Conservation (phyloP, 1,284 basidiomycete genomes). For the Puccinia hordei region DNA sequence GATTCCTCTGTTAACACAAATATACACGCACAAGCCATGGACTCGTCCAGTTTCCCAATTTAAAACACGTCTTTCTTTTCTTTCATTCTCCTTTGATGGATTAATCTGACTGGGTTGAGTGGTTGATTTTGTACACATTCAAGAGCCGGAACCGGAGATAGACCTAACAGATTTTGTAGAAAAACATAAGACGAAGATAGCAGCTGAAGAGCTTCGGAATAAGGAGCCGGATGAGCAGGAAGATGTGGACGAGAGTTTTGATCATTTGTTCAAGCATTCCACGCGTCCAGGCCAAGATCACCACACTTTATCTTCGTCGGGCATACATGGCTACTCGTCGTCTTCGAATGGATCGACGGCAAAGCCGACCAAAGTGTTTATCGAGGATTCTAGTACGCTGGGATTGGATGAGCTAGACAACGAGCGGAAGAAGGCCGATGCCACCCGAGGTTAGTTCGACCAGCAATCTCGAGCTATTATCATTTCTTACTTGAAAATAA, state of each 20-base stretch:
- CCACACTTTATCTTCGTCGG: too few species aligned
- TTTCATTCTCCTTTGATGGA: constrained; percentile 12
- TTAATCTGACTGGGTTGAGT: background rate
- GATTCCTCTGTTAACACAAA: background rate
- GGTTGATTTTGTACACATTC: background rate
- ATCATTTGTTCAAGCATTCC: constrained; percentile 36
- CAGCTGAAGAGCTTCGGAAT: background rate
- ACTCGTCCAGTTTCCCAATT: background rate
- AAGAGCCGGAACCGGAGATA: constrained; percentile 46
- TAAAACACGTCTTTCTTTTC: background rate
- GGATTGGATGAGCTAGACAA: constrained; percentile 40
- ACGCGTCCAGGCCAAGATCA: background rate
- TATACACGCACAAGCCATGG: background rate
- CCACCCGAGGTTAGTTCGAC: constrained; percentile 27
- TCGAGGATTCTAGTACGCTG: background rate
- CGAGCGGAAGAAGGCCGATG: constrained; percentile 45
- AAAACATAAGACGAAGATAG: constrained; percentile 16
- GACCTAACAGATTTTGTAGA: constrained; percentile 41
- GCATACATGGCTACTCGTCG: too few species aligned
- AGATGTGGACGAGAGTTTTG: constrained; percentile 43
- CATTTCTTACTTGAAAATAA: constrained; percentile 4
- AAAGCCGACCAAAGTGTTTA: constrained; percentile 16
- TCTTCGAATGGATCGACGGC: background rate
- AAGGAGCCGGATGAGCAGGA: constrained; percentile 9
- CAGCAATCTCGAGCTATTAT: background rate